phyloP scores from a whole-genome alignment of 148 eudicot genomes.

The Nyssa sinensis region DNA sequence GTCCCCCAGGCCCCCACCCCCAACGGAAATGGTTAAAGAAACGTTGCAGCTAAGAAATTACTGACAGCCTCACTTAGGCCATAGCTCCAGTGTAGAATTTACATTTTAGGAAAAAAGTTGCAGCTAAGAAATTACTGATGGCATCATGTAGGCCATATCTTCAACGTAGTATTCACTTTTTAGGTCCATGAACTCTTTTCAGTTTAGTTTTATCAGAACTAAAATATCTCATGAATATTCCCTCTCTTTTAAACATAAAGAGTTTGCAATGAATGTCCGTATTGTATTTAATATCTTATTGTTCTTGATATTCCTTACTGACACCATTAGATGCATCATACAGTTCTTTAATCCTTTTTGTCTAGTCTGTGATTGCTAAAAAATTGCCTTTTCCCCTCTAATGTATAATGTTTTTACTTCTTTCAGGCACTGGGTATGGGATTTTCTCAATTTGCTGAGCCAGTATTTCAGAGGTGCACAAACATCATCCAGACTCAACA shows the following conservation, averaged over 20 bases:
- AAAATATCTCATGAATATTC: background rate
- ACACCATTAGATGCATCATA: background rate
- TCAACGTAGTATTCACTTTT: background rate
- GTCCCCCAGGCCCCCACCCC: too few species aligned
- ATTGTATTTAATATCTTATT: background rate
- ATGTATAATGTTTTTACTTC: background rate
- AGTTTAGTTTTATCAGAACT: background rate
- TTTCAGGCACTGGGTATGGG: constrained; percentile 93
- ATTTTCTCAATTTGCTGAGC: constrained; percentile 87
- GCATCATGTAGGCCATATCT: background rate
- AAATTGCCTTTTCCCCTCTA: too few species aligned
- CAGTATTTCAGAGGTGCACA: constrained; percentile 95
- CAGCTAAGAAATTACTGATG: too few species aligned
- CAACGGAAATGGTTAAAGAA: too few species aligned
- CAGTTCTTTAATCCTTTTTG: background rate
- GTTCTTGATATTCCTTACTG: background rate
- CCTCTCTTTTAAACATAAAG: background rate
- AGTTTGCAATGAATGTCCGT: background rate
- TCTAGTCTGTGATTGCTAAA: background rate
- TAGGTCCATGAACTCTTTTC: background rate
- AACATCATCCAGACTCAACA: constrained; percentile 86
- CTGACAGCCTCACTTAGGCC: too few species aligned
- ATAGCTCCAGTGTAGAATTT: too few species aligned
- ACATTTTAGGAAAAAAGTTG: too few species aligned
- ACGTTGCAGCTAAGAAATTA: too few species aligned